Conservation (phyloP, 352 stramenopile species). For the Nothophytophthora sp. region DNA sequence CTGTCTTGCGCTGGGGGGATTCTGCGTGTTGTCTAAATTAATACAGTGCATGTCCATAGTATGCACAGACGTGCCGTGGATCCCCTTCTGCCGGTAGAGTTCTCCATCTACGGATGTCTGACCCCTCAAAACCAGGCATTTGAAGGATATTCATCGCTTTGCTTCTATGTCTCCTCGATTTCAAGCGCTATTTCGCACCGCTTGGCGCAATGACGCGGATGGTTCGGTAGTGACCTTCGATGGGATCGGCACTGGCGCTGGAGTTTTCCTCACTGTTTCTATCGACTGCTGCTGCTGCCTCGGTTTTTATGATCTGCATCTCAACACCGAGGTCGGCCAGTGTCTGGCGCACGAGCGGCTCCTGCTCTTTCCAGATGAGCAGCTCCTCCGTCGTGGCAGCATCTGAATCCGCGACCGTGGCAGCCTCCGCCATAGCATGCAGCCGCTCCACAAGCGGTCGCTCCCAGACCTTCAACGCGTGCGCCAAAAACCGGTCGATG, state of each 20-base stretch:
- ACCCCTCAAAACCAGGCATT: too few relatives aligned
- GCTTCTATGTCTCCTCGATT: slow-evolving; percentile 11
- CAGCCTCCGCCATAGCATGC: slow-evolving; percentile 26
- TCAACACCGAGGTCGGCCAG: slow-evolving; percentile 31
- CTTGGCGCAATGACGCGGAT: slow-evolving; percentile 20
- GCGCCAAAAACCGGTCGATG: slow-evolving; percentile 68
- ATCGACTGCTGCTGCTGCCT: slow-evolving; percentile 1
- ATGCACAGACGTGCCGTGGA: too few relatives aligned
- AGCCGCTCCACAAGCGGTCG: slow-evolving; percentile 52
- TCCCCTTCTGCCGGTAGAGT: too few relatives aligned
- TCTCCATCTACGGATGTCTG: too few relatives aligned
- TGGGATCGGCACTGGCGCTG: not conserved
- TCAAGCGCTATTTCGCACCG: not conserved
- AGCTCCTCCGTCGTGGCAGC: slow-evolving; percentile 25
- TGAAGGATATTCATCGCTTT: too few relatives aligned
- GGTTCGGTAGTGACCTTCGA: slow-evolving; percentile 29
- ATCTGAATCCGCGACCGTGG: slow-evolving; percentile 13
- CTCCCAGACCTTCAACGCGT: slow-evolving; percentile 72
- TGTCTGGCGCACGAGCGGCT: slow-evolving; percentile 29
- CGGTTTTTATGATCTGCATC: slow-evolving; percentile 19
- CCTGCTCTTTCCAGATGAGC: slow-evolving; percentile 61
- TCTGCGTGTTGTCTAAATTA: too few relatives aligned
- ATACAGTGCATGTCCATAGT: too few relatives aligned
- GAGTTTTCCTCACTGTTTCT: not conserved
- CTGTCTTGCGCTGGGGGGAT: too few relatives aligned